These are phyloP conservation scores for Stephania cephalantha DNA, from an alignment of 164 flowering plant genomes.

Conservation along the genomic window DNA sequence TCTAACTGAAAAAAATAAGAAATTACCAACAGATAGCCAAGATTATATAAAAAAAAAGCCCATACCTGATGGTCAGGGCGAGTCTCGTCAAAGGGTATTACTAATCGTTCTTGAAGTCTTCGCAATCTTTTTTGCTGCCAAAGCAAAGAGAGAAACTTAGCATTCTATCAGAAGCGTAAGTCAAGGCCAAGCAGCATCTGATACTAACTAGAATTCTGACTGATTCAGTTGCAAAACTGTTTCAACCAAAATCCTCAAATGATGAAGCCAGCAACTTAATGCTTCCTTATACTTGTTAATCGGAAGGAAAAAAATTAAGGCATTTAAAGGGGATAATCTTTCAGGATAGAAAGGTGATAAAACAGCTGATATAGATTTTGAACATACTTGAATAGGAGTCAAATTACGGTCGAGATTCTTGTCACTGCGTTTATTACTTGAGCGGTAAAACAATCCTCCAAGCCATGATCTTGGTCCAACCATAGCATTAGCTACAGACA, in stretches of 20 bases:
- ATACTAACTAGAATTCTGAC: not conserved
- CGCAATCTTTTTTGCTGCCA: conserved; percentile 69
- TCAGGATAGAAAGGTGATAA: too few species aligned
- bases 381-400: conserved; percentile 63
- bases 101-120: conserved; percentile 66
- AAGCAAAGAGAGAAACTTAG: conserved; percentile 4
- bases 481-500: conserved; percentile 93
- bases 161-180: not conserved
- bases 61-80: conserved; percentile 83
- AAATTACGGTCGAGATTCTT: conserved; percentile 40
- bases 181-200: not conserved
- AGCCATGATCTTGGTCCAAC: conserved; percentile 92
- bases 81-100: conserved; percentile 79
- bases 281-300: not conserved
- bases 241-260: not conserved
- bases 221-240: not conserved
- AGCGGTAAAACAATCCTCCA: conserved; percentile 62
- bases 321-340: not conserved
- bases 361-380: not conserved
- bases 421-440: conserved; percentile 40
- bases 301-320: not conserved
- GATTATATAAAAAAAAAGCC: not conserved
- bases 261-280: not conserved
- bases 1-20: too few species aligned
- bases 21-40: too few species aligned